Conservation (phyloP, 2,329 filamentous ascomycete species). For the Fusarium aywerte region DNA sequence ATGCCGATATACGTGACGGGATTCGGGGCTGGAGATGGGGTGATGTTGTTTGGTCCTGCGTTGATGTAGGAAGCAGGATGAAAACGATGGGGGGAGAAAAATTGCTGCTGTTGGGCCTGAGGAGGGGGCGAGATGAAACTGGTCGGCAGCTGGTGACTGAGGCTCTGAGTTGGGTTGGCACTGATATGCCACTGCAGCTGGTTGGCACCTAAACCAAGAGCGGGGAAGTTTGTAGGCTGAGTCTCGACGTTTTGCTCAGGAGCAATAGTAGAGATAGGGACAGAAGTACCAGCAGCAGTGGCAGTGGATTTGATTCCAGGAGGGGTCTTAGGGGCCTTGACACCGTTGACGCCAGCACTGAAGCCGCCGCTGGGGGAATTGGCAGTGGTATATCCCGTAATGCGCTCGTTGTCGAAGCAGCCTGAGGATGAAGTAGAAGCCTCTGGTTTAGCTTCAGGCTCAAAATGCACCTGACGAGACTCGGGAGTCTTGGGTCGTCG, state of each 20-base stretch:
- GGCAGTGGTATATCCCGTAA: constrained; percentile 33
- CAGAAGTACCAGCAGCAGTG: not conserved
- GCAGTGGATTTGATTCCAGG: not conserved
- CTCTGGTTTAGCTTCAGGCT: constrained; percentile 11
- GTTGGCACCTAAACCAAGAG: constrained; percentile 43
- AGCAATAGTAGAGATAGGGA: constrained; percentile 16
- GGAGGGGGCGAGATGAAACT: constrained; percentile 31
- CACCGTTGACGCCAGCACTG: constrained; percentile 25
- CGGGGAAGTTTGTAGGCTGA: constrained; percentile 46
- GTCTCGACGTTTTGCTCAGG: constrained; percentile 15
- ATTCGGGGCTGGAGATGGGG: not conserved
- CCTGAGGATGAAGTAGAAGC: not conserved
- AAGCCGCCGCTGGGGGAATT: constrained; percentile 44
- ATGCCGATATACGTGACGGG: constrained; percentile 47
- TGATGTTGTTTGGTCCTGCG: constrained; percentile 11
- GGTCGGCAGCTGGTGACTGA: constrained; percentile 43
- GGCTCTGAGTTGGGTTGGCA: constrained; percentile 50
- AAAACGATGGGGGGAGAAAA: constrained; percentile 21
- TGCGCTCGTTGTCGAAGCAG: constrained; percentile 8
- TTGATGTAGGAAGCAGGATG: constrained; percentile 28
- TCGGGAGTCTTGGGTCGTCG: constrained; percentile 45
- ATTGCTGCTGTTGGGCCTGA: constrained; percentile 28
- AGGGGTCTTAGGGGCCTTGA: constrained; percentile 23
- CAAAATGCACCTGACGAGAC: constrained; percentile 51
- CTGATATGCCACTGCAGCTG: constrained; percentile 51